These are phyloP conservation scores for Plenodomus lindquistii DNA, from an alignment of 2,329 filamentous ascomycete genomes.

Conservation along the genomic window DNA sequence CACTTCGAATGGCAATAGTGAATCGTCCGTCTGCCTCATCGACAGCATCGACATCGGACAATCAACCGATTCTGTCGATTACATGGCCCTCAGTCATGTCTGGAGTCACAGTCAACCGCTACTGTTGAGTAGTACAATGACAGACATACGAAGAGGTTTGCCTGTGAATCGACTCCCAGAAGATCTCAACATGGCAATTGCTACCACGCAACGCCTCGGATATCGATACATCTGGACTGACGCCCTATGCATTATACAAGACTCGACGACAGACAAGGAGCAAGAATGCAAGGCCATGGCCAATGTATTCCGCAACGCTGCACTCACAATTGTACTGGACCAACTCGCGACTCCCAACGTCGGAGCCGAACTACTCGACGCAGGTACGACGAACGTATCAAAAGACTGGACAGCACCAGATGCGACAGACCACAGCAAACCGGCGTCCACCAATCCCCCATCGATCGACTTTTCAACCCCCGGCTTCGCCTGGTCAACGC, in stretches of 20 bases:
- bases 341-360: conserved; percentile 7
- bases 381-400: background rate
- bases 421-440: conserved; percentile 3
- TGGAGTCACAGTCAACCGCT: conserved; percentile 26
- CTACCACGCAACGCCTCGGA: conserved; percentile 29
- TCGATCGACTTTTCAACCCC: conserved; percentile 16
- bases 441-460: conserved; percentile 16
- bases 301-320: conserved; percentile 40
- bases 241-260: conserved; percentile 41
- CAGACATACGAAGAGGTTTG: conserved; percentile 19
- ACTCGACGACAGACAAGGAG: conserved; percentile 35
- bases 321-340: conserved; percentile 37
- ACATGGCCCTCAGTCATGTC: conserved; percentile 35
- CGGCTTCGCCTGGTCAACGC: conserved; percentile 41
- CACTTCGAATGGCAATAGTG: conserved; percentile 16
- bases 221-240: conserved; percentile 42
- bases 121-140: conserved; percentile 21
- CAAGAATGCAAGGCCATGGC: conserved; percentile 38
- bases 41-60: conserved; percentile 22
- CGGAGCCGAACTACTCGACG: background rate
- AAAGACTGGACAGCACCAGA: background rate
- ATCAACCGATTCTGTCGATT: conserved; percentile 15
- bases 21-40: conserved; percentile 24
- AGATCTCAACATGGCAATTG: conserved; percentile 32
- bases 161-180: conserved; percentile 22